phyloP scores from a whole-genome alignment of 2,329 filamentous ascomycete species.

The Fusarium chaquense region DNA sequence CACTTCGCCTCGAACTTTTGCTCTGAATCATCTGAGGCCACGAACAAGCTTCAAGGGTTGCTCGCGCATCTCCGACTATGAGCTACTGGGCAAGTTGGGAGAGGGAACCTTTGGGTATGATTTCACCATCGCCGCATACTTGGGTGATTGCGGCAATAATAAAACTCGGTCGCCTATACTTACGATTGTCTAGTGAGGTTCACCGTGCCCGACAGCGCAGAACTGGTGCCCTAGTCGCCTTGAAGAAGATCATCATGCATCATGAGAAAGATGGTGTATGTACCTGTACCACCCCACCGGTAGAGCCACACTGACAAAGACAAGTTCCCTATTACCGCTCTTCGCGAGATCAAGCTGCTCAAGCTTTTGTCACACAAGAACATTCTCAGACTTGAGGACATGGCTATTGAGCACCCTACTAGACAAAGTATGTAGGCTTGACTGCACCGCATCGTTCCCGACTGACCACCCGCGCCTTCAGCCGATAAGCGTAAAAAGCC shows the following conservation, averaged over 20 bases:
- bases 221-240: constrained; percentile 80
- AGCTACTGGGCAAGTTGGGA: constrained; percentile 84
- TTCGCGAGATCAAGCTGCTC: constrained; percentile 96
- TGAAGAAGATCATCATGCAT: constrained; percentile 99
- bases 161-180: constrained; percentile 8
- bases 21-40: constrained; percentile 66
- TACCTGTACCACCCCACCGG: constrained; percentile 30
- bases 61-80: constrained; percentile 84
- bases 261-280: constrained; percentile 95
- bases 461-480: constrained; percentile 48
- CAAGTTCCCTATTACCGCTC: constrained; percentile 94
- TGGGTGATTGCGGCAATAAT: constrained; percentile 19
- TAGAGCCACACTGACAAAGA: constrained; percentile 22
- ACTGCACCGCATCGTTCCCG: background rate
- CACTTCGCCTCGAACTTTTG: constrained; percentile 67
- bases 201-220: constrained; percentile 86
- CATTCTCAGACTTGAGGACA: constrained; percentile 88
- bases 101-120: constrained; percentile 93
- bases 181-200: constrained; percentile 73
- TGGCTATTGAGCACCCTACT: constrained; percentile 86
- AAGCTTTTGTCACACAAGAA: constrained; percentile 96
- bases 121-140: constrained; percentile 14
- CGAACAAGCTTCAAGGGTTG: constrained; percentile 81
- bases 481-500: constrained; percentile 83
- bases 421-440: constrained; percentile 65